Evolutionary conservation across 192 early-diverging fungal genomes (phyloP).

Genomic region (Backusella macrospora): DNA sequence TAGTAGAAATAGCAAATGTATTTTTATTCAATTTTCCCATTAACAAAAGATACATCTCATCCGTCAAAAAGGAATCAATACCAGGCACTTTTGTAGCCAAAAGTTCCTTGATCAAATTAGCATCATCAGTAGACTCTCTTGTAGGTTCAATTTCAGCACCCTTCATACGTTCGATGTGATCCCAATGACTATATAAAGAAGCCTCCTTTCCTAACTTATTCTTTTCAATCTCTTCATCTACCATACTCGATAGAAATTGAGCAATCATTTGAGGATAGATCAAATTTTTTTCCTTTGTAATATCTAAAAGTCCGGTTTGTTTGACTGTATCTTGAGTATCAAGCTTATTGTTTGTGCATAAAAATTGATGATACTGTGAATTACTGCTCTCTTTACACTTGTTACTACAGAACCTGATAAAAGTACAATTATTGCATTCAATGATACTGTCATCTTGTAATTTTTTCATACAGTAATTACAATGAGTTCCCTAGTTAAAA

Average conservation of each 20-base stretch:
- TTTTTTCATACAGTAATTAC: slow-evolving; percentile 73
- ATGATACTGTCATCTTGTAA: slow-evolving; percentile 50
- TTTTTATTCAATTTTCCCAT: slow-evolving; percentile 89
- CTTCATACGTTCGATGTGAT: slow-evolving; percentile 83
- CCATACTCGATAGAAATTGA: slow-evolving; percentile 82
- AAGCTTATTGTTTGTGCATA: slow-evolving; percentile 55
- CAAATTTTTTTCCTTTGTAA: slow-evolving; percentile 43
- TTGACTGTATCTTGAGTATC: neutral
- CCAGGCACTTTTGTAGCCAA: slow-evolving; percentile 75
- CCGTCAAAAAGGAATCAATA: slow-evolving; percentile 80
- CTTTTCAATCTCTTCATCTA: slow-evolving; percentile 76
- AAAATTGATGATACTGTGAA: slow-evolving; percentile 70
- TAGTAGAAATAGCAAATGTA: slow-evolving; percentile 61
- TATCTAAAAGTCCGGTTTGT: neutral
- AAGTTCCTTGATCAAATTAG: slow-evolving; percentile 63
- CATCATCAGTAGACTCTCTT: slow-evolving; percentile 56
- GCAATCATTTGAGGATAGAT: slow-evolving; percentile 80
- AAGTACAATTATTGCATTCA: slow-evolving; percentile 60
- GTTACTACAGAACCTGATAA: slow-evolving; percentile 70
- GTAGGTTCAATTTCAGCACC: slow-evolving; percentile 65
- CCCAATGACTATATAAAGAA: slow-evolving; percentile 55
- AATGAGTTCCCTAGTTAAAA: slow-evolving; percentile 52
- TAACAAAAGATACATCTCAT: slow-evolving; percentile 83
- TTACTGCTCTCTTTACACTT: slow-evolving; percentile 62
- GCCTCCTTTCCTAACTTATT: slow-evolving; percentile 53